Conservation (phyloP, 176 grass and related monocot genomes). For the Oryza coarctata region DNA sequence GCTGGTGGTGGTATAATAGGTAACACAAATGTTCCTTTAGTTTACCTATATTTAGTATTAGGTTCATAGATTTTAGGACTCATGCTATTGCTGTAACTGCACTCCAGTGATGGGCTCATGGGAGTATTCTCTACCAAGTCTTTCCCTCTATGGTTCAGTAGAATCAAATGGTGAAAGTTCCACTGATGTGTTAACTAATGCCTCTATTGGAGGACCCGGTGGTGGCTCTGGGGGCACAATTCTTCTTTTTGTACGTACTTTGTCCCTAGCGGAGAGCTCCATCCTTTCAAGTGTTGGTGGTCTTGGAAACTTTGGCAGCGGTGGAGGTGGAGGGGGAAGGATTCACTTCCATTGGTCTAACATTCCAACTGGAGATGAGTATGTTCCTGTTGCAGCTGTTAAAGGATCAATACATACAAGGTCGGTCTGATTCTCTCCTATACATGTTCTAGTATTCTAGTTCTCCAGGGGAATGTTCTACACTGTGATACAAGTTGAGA, state of each 20-base stretch:
- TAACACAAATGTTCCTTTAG: slow-evolving; percentile 31
- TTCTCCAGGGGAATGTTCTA: slow-evolving; percentile 23
- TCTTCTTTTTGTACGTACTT: slow-evolving; percentile 83
- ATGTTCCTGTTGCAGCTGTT: slow-evolving; percentile 80
- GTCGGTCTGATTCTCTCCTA: slow-evolving; percentile 42
- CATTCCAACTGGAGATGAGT: slow-evolving; percentile 94
- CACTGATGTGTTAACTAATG: slow-evolving; percentile 41
- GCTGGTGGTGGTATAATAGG: slow-evolving; percentile 98
- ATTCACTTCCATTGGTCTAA: slow-evolving; percentile 98
- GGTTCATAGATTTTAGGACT: slow-evolving; percentile 2
- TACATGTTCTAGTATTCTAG: slow-evolving; percentile 22
- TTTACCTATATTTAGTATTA: slow-evolving; percentile 13
- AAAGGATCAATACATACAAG: slow-evolving; percentile 80
- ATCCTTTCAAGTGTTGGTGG: slow-evolving; percentile 84
- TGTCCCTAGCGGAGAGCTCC: slow-evolving; percentile 65
- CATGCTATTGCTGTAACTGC: slow-evolving; percentile 33
- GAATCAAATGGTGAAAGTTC: slow-evolving; percentile 87
- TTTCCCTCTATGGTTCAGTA: slow-evolving; percentile 70
- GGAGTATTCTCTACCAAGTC: slow-evolving; percentile 74
- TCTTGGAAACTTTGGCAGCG: slow-evolving; percentile 53
- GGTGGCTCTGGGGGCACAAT: slow-evolving; percentile 97
- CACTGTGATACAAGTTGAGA: background rate
- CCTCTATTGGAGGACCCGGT: slow-evolving; percentile 59
- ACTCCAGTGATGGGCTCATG: slow-evolving; percentile 90
- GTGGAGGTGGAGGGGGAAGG: slow-evolving; percentile 93